Percentiles rank a stretch among this genome's conserved stretches.
phyloP scores from a whole-genome alignment of 768 basidiomycete genomes.

The Thelephora ganbajun region DNA sequence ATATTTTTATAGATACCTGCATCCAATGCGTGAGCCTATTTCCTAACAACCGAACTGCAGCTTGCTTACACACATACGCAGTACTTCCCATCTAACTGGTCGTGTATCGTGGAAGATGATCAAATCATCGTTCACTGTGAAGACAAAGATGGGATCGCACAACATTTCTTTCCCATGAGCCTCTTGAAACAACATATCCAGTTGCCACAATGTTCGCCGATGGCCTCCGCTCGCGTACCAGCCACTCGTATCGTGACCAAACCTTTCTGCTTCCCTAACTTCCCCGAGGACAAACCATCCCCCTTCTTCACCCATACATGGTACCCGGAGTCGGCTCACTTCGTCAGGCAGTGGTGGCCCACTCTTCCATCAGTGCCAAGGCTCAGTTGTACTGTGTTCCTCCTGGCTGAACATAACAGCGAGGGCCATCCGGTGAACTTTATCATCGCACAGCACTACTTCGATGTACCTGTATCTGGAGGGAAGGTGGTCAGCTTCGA shows the following conservation, averaged over 20 bases:
- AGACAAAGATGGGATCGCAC: conserved; percentile 48
- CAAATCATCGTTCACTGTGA: conserved; percentile 67
- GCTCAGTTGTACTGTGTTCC: conserved; percentile 59
- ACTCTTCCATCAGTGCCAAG: conserved; percentile 46
- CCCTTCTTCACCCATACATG: conserved; percentile 56
- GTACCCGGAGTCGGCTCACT: conserved; percentile 65
- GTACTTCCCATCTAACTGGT: conserved; percentile 64
- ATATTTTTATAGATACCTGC: conserved; percentile 61
- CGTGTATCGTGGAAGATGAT: conserved; percentile 51
- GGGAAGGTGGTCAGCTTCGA: conserved; percentile 12
- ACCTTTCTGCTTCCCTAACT: conserved; percentile 13
- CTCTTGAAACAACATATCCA: conserved; percentile 19
- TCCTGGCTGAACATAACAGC: conserved; percentile 51
- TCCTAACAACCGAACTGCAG: not conserved
- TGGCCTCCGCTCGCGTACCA: conserved; percentile 10
- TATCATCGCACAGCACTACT: conserved; percentile 65
- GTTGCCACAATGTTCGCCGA: conserved; percentile 9
- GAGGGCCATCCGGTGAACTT: conserved; percentile 44
- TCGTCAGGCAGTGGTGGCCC: conserved; percentile 76
- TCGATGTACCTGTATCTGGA: conserved; percentile 44
- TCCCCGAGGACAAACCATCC: conserved; percentile 23
- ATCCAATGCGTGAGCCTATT: conserved; percentile 49
- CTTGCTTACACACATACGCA: conserved; percentile 13
- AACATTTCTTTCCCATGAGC: conserved; percentile 51
- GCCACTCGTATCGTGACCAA: conserved; percentile 11